phyloP scores from a whole-genome alignment of 495 filamentous ascomycete species.

The Penicillium cosmopolitanum region DNA sequence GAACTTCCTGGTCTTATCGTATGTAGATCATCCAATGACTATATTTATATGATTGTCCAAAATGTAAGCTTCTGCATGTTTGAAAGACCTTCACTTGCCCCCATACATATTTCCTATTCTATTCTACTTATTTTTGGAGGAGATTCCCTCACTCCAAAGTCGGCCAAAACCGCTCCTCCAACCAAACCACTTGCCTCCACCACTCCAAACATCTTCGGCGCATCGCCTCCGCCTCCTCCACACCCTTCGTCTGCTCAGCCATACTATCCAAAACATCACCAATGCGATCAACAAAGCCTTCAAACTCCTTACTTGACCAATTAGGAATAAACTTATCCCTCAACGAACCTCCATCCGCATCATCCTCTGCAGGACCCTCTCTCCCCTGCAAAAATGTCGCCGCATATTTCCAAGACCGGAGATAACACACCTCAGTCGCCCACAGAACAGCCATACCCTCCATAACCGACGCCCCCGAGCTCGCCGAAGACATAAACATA shows the following conservation, averaged over 20 bases:
- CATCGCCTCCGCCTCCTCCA: conserved; percentile 37
- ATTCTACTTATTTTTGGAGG: too few relatives aligned
- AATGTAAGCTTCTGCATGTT: too few relatives aligned
- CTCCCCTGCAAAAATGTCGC: conserved; percentile 35
- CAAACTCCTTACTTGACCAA: conserved; percentile 64
- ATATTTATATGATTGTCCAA: not conserved
- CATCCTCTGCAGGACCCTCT: conserved; percentile 21
- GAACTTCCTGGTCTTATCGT: not conserved
- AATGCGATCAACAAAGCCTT: conserved; percentile 54
- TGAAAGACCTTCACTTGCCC: too few relatives aligned
- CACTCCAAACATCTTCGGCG: conserved; percentile 43
- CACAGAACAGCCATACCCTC: conserved; percentile 74
- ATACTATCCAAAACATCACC: conserved; percentile 49
- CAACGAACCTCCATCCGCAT: conserved; percentile 65
- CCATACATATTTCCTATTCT: too few relatives aligned
- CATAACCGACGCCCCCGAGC: conserved; percentile 50
- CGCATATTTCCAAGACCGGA: conserved; percentile 63
- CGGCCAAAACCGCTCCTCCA: conserved; percentile 53
- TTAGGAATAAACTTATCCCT: conserved; percentile 66
- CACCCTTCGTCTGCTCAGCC: conserved; percentile 42
- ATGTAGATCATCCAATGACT: too few relatives aligned
- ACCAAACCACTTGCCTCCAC: conserved; percentile 57
- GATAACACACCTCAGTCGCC: conserved; percentile 70
- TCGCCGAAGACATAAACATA: conserved; percentile 55
- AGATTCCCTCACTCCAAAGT: not conserved